Conservation (phyloP, 2,329 filamentous ascomycete genomes). For the Neoascochyta sp. region DNA sequence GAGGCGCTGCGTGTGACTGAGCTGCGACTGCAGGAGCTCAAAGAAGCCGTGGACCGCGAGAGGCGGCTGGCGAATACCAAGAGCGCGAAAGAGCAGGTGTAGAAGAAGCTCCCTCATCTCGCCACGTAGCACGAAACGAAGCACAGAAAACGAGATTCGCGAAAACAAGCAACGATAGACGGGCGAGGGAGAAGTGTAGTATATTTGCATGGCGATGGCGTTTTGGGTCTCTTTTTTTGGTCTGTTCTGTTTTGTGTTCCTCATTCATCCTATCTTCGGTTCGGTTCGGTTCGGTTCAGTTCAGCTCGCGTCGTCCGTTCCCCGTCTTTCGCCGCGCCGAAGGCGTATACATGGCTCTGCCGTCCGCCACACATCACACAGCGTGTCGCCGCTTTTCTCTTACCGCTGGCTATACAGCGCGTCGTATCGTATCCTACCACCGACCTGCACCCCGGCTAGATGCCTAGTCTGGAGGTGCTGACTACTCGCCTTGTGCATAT, state of each 20-base stretch:
- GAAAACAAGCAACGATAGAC: not conserved
- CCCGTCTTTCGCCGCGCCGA: too few relatives aligned
- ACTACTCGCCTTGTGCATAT: not conserved
- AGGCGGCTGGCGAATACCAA: slow-evolving; percentile 17
- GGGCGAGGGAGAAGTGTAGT: not conserved
- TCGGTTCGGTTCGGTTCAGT: not conserved
- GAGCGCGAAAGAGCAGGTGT: slow-evolving; percentile 17
- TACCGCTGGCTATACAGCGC: not conserved
- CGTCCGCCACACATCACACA: not conserved
- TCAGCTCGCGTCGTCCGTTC: not conserved
- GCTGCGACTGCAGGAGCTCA: slow-evolving; percentile 73
- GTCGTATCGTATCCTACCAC: too few relatives aligned
- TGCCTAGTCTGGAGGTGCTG: not conserved
- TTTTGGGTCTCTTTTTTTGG: slow-evolving; percentile 1
- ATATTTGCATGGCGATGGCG: slow-evolving; percentile 10
- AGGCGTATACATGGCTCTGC: too few relatives aligned
- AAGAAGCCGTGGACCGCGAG: slow-evolving; percentile 57
- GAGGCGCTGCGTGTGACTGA: slow-evolving; percentile 84
- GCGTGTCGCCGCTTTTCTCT: not conserved
- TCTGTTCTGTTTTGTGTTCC: not conserved
- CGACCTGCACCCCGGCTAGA: not conserved
- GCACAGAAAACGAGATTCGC: not conserved
- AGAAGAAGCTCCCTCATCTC: not conserved
- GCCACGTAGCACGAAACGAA: too few relatives aligned
- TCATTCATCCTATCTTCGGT: not conserved